Base-by-base conservation (phyloP, 805 yeast genomes). In the Kodamaea nitidulidarum region DNA sequence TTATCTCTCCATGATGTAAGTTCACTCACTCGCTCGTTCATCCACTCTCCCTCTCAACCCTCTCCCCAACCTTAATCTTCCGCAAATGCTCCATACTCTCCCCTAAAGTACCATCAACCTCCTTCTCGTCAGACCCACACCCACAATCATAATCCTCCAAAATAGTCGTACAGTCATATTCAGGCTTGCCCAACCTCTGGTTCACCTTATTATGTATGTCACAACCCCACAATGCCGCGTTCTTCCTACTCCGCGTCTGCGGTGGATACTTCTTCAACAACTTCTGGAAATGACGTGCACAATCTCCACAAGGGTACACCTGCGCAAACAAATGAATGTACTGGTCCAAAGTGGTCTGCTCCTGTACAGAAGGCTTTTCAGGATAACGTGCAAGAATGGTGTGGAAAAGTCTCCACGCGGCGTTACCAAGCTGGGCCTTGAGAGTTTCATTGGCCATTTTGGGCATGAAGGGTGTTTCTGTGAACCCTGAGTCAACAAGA, bases 141-240 rank as follows among this genome's bases (percentile, higher is more conserved):
- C 98, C 98, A 67, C 98, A 91, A 53, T 90, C 95, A 60, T 93
- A 93, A 61, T 87, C 93, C 49, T 88, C 96, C 39, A 86, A 66
- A 40, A 93, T 84, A 6, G 75, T 78, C 2, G 86, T 71, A 58
- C 99, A 93, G 58, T 93, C 97, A 58, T 88, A 93, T 12, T 71
- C 67, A 1, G 73, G 76, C 50, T 90, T 87, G 4, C 70, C 70
- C 32, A 90, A 68, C 37, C 82, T 67, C 39, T 76, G 76, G 59
- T 91, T 91, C 25, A 90, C 97, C 53, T 80, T 73, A 58, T 91
- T 90, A 63, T 90, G 98, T 4, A 90, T 70, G 53, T 83, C 83
- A 56, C 98, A 93, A 1, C 98, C 98, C 98, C 98, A 93, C 47
- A 86, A 65, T 0, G 96, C 88, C 1, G 98, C 98, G 3, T 78